Base-by-base conservation (phyloP, 805 yeast species). In the Kazachstania africana region DNA sequence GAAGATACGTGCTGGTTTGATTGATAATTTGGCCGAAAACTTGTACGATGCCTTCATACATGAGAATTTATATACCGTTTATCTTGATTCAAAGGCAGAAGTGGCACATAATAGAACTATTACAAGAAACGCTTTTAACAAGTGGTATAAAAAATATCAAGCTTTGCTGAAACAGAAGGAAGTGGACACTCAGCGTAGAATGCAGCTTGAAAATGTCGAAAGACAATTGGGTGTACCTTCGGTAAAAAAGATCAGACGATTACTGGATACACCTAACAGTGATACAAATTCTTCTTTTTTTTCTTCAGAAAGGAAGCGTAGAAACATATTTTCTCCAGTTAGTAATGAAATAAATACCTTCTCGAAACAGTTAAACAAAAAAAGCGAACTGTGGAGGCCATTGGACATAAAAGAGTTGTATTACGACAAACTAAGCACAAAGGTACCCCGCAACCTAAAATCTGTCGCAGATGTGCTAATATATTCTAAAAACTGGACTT, bases 41-140 rank as follows among this genome's bases (percentile, higher is more conserved):
- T 48, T 81, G 1, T 78, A 60, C 38, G 45, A 52, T 12, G 81
- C 87, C 0, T 76, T 80, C 42, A 45, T 81, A 26, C 63, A 68
- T 27, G 87, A 79, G 40, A 60, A 68, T 24, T 47, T 70, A 0
- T 72, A 63, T 43, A 50, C 66, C 24, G 49, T 57, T 3, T 52
- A 60, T 0, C 44, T 66, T 26, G 66, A 66, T 18, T 47, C 59
- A 2, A 52, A 56, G 27, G 79, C 91, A 0, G 65, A 59, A n/a
- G 20, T 37, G 1, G 48, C 62, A 26, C 48, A 66, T 27, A 41
- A 55, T 1, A 43, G 33, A 6, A 43, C 42, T 2, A 30, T 71
- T 16, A 63, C 62, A 36, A 40, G 31, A 14, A 38, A 28, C 3
- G 34, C 48, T 1, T 43, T 75, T 3, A 38, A 36, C 16, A 53